A percentile compares a stretch with the other conserved stretches of the same genome.
Evolutionary conservation across 768 basidiomycete genomes (phyloP).

Genomic region (Boletus tomentosulus): DNA sequence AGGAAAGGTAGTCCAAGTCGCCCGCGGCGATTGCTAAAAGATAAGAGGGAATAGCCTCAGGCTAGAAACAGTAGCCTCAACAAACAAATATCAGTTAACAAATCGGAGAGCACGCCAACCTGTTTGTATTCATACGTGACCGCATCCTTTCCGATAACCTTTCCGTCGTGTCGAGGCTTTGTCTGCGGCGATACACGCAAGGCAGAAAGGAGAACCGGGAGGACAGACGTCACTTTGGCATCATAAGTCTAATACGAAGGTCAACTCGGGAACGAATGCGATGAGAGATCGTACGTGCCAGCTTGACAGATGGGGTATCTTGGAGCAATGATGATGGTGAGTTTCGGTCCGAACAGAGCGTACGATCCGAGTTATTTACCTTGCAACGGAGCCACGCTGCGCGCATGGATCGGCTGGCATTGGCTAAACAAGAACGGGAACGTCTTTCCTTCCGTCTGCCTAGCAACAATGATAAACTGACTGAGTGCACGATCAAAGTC

Average conservation of each 20-base stretch:
- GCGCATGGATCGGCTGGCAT: constrained; percentile 87
- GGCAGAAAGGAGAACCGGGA: constrained; percentile 86
- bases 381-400: constrained; percentile 76
- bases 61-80: constrained; percentile 39
- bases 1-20: constrained; percentile 69
- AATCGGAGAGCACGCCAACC: constrained; percentile 37
- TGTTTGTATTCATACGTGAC: constrained; percentile 78
- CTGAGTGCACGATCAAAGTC: not conserved
- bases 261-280: not conserved
- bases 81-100: not conserved
- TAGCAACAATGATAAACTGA: constrained; percentile 19
- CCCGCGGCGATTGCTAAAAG: constrained; percentile 90
- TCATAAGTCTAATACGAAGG: constrained; percentile 62
- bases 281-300: constrained; percentile 40
- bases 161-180: constrained; percentile 69
- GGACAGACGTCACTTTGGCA: constrained; percentile 68
- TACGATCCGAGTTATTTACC: constrained; percentile 36
- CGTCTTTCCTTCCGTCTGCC: constrained; percentile 81
- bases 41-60: constrained; percentile 83
- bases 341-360: not conserved
- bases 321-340: not conserved
- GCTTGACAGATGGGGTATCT: constrained; percentile 88
- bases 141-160: constrained; percentile 64
- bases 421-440: constrained; percentile 91
- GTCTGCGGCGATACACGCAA: constrained; percentile 73